Conservation (phyloP, 352 stramenopile genomes). For the Pythium coloratum region DNA sequence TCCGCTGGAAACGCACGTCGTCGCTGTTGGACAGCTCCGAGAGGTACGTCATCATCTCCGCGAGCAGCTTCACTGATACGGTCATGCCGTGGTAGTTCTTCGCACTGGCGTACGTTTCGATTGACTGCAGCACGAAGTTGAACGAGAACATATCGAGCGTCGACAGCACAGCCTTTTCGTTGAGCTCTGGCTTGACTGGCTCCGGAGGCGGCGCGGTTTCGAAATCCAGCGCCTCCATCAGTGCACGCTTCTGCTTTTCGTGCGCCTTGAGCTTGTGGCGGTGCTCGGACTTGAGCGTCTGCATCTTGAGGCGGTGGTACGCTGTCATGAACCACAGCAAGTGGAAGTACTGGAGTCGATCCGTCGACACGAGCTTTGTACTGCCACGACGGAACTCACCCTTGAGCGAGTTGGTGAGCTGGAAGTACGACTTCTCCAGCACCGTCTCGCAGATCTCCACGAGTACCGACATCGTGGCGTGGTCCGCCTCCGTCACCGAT, state of each 20-base stretch:
- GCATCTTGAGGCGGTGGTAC: conserved; percentile 80
- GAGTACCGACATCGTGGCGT: conserved; percentile 66
- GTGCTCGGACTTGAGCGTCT: conserved; percentile 68
- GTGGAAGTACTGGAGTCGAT: conserved; percentile 89
- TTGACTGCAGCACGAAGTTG: conserved; percentile 89
- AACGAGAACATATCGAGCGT: conserved; percentile 91
- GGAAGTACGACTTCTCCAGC: conserved; percentile 78
- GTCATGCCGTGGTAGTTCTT: conserved; percentile 88
- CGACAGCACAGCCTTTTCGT: conserved; percentile 81
- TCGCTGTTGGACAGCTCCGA: conserved; percentile 68
- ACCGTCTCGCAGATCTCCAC: conserved; percentile 73
- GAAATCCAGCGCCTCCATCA: conserved; percentile 59
- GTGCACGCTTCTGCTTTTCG: conserved; percentile 52
- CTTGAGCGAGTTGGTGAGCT: conserved; percentile 86
- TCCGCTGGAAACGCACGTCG: conserved; percentile 76
- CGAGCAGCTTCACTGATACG: conserved; percentile 70
- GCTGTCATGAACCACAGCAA: conserved; percentile 83
- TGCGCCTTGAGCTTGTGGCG: conserved; percentile 52
- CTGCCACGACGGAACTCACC: conserved; percentile 85
- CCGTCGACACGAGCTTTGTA: conserved; percentile 76
- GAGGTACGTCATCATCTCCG: conserved; percentile 88
- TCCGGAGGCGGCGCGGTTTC: conserved; percentile 37
- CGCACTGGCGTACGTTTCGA: conserved; percentile 77
- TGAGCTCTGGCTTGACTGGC: conserved; percentile 50
- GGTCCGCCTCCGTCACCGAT: conserved; percentile 60